A percentile compares a stretch with the other conserved stretches of the same genome.
phyloP scores from a whole-genome alignment of 2,329 filamentous ascomycete genomes.

The Colletotrichum tanaceti region DNA sequence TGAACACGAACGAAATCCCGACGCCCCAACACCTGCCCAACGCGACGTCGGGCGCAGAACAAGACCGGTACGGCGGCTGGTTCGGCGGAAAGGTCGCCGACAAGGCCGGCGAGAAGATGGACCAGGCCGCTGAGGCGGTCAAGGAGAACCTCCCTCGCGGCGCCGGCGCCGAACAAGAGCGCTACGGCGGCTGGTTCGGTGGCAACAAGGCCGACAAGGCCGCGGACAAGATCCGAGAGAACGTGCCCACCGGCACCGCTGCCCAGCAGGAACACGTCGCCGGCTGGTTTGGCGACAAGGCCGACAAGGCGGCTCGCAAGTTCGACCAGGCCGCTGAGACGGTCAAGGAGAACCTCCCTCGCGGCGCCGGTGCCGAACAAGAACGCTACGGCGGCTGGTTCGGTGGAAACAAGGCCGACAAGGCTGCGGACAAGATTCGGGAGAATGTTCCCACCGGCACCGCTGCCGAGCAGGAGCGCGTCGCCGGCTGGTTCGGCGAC shows the following conservation, averaged over 20 bases:
- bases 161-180: no score
- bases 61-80: slow-evolving; percentile 41
- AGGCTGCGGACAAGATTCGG: slow-evolving; percentile 27
- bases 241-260: no score
- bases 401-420: slow-evolving; percentile 16
- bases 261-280: no score
- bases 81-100: slow-evolving; percentile 30
- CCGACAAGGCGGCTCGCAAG: no score
- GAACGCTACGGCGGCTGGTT: slow-evolving; percentile 41
- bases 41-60: slow-evolving; percentile 38
- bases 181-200: no score
- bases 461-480: slow-evolving; percentile 25
- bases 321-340: slow-evolving; percentile 23
- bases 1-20: slow-evolving; percentile 33
- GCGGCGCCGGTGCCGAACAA: slow-evolving; percentile 38
- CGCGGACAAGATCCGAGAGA: no score
- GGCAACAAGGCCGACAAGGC: no score
- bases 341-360: slow-evolving; percentile 26
- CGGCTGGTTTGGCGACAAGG: no score
- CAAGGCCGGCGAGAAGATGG: slow-evolving; percentile 1
- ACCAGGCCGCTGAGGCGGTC: no score
- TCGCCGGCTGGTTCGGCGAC: slow-evolving; percentile 25
- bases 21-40: slow-evolving; percentile 30
- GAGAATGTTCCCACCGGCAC: slow-evolving; percentile 13
- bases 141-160: no score